Base-by-base conservation (phyloP, 495 filamentous ascomycete species). In the Hypoxylon subgilvum region DNA sequence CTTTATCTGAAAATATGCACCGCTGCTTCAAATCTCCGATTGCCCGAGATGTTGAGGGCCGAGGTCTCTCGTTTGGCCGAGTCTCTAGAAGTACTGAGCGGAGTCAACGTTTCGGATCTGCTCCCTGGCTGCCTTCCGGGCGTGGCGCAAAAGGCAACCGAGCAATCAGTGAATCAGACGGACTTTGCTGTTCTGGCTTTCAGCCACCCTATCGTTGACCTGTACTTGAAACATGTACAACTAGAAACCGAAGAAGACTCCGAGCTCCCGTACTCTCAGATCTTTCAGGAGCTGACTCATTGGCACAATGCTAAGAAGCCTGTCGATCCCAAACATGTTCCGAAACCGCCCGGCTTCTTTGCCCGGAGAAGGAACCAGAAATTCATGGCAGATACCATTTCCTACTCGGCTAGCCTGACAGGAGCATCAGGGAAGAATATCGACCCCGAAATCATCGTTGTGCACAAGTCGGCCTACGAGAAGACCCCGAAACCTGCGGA, bases 351-450 rank as follows among this genome's bases (percentile, higher is more conserved):
- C n/a, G 67, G 55, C 2, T 68, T 61, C 23, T 60, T 18, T 18
- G 67, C 70, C 4, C 50, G 30, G 39, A 68, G 67, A 32, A 74
- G 69, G 52, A 71, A 69, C 1, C 81, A 87, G 52, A 80, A 82
- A 52, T 79, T 79, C 64, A 83, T 86, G 79, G 75, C 74, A 0
- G 84, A 88, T 47, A 88, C 89, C 71, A 75, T 73, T 39, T 72
- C 76, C 2, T 92, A 91, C 67, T 86, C 88, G 1, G 86, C 82
- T 8, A 90, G 87, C 70, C 72, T 92, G 23, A 86, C 86, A 0
- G 86, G 86, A 41, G 73, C 83, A 6, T 72, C 76, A 2, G 87
- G 87, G 3, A 85, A 83, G 49, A 74, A 72, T 4, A 70, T 91
- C n/a, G 76, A 87, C 6, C 86, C 84, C 3, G 80, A 88, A 61